Evolutionary conservation across 2,329 filamentous ascomycete genomes (phyloP).

Genomic region (Penicillium digitatum): DNA sequence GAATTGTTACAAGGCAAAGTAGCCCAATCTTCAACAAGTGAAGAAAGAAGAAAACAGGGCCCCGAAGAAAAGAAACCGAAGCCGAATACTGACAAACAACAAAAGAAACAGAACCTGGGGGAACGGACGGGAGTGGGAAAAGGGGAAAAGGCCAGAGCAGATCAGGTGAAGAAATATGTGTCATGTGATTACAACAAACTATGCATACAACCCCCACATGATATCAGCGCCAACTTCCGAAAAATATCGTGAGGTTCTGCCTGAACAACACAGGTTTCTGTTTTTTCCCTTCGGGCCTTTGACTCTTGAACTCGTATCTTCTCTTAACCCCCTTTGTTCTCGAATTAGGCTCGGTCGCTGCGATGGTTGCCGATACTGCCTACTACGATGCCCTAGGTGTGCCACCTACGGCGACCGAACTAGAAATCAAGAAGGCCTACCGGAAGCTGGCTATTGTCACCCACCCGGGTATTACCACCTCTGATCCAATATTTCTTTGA

Average conservation of each 20-base stretch:
- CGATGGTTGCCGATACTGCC: slow-evolving; percentile 80
- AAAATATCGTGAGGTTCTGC: slow-evolving; percentile 8
- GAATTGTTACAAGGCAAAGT: not conserved
- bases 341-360: not conserved
- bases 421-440: slow-evolving; percentile 97
- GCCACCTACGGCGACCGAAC: slow-evolving; percentile 74
- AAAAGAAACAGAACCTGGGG: slow-evolving; percentile 9
- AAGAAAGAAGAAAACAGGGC: not conserved
- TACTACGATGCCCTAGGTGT: slow-evolving; percentile 89
- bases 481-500: not conserved
- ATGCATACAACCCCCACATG: slow-evolving; percentile 11
- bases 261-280: slow-evolving; percentile 23
- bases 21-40: not conserved
- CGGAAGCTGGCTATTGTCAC: slow-evolving; percentile 90
- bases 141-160: slow-evolving; percentile 15
- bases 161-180: slow-evolving; percentile 11
- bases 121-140: slow-evolving; percentile 14
- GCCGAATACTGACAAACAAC: not conserved
- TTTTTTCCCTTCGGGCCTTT: not conserved
- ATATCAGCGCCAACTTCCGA: slow-evolving; percentile 9
- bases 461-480: slow-evolving; percentile 64
- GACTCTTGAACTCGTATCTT: not conserved
- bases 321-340: not conserved
- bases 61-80: slow-evolving; percentile 9
- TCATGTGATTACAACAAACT: slow-evolving; percentile 4